phyloP scores from a whole-genome alignment of 306 rosid species.

The Ochetophila trinervis region DNA sequence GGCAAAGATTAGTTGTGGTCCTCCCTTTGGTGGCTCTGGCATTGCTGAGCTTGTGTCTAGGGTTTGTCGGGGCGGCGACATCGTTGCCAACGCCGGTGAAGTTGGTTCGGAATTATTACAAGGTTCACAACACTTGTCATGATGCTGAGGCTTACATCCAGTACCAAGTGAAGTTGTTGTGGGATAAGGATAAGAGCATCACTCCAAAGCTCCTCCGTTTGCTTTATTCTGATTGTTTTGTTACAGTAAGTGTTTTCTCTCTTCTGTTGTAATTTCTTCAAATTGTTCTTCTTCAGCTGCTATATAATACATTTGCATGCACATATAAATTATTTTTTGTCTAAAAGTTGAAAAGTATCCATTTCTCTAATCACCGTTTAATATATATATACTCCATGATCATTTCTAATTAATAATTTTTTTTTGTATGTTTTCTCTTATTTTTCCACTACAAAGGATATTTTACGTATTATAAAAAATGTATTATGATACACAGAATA shows the following conservation, averaged over 20 bases:
- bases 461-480: no score
- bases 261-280: neutral
- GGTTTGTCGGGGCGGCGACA: constrained; percentile 19
- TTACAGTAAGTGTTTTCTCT: constrained; percentile 40
- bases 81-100: constrained; percentile 23
- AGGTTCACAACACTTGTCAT: constrained; percentile 34
- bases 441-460: no score
- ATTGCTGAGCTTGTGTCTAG: constrained; percentile 32
- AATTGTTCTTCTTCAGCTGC: neutral
- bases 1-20: constrained; percentile 7
- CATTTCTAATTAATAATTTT: no score
- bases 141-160: constrained; percentile 48
- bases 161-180: constrained; percentile 46
- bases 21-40: constrained; percentile 28
- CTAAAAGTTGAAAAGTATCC: no score
- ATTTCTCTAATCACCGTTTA: no score
- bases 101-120: constrained; percentile 66
- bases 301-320: no score
- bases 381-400: no score
- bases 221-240: constrained; percentile 67
- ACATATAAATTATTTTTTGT: neutral
- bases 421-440: no score
- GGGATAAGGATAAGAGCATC: constrained; percentile 45
- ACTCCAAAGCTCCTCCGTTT: constrained; percentile 63
- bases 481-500: no score